phyloP scores from a whole-genome alignment of 2,329 filamentous ascomycete species.

The Chaetomium globosum region DNA sequence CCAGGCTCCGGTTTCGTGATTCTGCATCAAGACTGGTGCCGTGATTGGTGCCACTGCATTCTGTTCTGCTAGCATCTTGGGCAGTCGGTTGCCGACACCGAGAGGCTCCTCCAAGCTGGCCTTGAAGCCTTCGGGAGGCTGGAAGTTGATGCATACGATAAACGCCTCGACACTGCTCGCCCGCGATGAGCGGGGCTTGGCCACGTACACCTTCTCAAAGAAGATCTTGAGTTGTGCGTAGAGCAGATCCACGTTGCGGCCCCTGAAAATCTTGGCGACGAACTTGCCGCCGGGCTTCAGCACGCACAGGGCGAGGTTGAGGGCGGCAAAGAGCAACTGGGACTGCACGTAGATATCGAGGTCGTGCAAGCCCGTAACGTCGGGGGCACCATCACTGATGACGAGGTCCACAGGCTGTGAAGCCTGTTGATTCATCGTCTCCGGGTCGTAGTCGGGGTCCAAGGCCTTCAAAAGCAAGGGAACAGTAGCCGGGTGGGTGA shows the following conservation, averaged over 20 bases:
- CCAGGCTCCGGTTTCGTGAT: constrained; percentile 51
- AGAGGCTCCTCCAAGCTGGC: constrained; percentile 76
- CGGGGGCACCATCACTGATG: constrained; percentile 90
- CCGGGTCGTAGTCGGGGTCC: constrained; percentile 67
- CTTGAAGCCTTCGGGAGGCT: constrained; percentile 73
- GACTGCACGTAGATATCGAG: constrained; percentile 98
- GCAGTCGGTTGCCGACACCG: constrained; percentile 62
- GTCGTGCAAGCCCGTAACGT: constrained; percentile 95
- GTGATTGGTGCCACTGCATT: constrained; percentile 47
- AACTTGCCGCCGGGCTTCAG: constrained; percentile 92
- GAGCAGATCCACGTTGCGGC: constrained; percentile 90
- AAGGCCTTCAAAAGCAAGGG: constrained; percentile 83
- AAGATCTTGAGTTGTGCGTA: constrained; percentile 93
- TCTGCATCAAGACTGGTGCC: constrained; percentile 51
- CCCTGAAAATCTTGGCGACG: constrained; percentile 96
- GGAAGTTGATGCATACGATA: constrained; percentile 85
- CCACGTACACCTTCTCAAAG: constrained; percentile 83
- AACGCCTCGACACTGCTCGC: constrained; percentile 97
- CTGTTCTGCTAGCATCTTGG: constrained; percentile 52
- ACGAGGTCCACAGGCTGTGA: constrained; percentile 87
- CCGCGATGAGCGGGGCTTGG: constrained; percentile 91
- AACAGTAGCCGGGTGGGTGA: constrained; percentile 94
- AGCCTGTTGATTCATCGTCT: constrained; percentile 54
- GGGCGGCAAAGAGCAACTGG: constrained; percentile 88
- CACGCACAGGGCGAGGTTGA: constrained; percentile 91